phyloP scores from a whole-genome alignment of 495 filamentous ascomycete species.

The Rhizodiscina lignyota region DNA sequence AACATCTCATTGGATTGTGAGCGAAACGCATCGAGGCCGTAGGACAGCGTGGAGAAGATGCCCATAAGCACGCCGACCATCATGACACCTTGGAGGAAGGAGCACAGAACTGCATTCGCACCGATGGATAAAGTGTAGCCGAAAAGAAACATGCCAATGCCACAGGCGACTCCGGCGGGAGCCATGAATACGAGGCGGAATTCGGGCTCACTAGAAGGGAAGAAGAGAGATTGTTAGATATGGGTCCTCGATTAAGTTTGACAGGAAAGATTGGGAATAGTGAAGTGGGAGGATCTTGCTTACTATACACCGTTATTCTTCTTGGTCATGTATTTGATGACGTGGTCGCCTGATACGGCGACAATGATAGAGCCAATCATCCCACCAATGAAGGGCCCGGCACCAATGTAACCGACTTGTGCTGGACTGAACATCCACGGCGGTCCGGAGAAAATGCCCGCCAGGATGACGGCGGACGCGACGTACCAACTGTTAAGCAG shows the following conservation, averaged over 20 bases:
- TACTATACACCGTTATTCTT: slow-evolving; percentile 6
- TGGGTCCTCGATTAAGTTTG: no score
- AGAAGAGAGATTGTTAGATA: no score
- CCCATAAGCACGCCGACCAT: slow-evolving; percentile 9
- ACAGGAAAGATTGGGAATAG: no score
- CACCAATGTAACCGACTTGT: slow-evolving; percentile 6
- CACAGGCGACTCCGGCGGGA: slow-evolving; percentile 1
- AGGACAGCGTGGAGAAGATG: slow-evolving; percentile 7
- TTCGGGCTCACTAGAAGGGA: slow-evolving; percentile 10
- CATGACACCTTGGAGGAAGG: slow-evolving; percentile 8
- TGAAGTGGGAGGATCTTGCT: no score
- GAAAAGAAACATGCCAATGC: slow-evolving; percentile 10
- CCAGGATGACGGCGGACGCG: slow-evolving; percentile 5
- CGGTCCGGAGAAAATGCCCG: slow-evolving; percentile 8
- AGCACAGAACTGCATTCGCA: slow-evolving; percentile 1
- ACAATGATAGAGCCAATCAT: slow-evolving; percentile 7
- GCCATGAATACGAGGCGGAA: slow-evolving; percentile 9
- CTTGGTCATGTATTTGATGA: slow-evolving; percentile 8
- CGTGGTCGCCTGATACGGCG: slow-evolving; percentile 1
- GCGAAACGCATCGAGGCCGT: slow-evolving; percentile 9
- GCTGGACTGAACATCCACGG: slow-evolving; percentile 6
- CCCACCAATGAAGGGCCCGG: slow-evolving; percentile 9
- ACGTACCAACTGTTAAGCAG: slow-evolving; percentile 10
- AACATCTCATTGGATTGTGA: slow-evolving; percentile 7
- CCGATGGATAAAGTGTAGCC: slow-evolving; percentile 8